Evolutionary conservation across 140 eudicot genomes (phyloP).

Genomic region (Cichorium intybus): DNA sequence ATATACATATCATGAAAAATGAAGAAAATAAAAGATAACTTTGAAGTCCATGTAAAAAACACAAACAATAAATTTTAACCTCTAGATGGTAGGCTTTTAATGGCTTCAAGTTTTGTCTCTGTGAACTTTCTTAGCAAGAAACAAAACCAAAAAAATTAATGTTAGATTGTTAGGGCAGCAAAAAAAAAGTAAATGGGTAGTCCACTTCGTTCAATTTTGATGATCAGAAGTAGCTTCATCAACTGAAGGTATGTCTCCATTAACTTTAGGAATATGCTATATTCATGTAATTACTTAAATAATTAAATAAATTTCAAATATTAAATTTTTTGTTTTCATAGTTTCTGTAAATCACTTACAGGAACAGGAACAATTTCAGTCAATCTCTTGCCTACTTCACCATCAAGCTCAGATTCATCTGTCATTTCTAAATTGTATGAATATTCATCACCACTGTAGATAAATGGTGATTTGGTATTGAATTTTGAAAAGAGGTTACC

Average conservation of each 20-base stretch:
- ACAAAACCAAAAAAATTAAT: too few species aligned
- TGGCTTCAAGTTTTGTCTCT: too few species aligned
- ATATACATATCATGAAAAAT: too few species aligned
- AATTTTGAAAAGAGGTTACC: constrained; percentile 30
- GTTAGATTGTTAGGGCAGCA: too few species aligned
- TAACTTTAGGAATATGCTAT: constrained; percentile 94
- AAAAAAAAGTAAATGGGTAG: too few species aligned
- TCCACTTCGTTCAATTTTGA: too few species aligned
- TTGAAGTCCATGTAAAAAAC: too few species aligned
- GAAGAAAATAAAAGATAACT: too few species aligned
- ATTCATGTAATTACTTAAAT: constrained; percentile 4
- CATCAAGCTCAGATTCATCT: constrained; percentile 84
- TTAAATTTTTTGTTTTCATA: background rate
- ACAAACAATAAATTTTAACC: too few species aligned
- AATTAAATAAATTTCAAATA: background rate
- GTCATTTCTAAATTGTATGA: constrained; percentile 60
- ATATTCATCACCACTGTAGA: constrained; percentile 47
- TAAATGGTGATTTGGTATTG: background rate
- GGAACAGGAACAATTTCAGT: constrained; percentile 82
- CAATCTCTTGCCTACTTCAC: constrained; percentile 86
- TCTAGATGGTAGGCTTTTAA: too few species aligned
- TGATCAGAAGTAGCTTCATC: constrained; percentile 97
- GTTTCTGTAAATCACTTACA: constrained; percentile 57
- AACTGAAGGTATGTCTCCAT: constrained; percentile 92
- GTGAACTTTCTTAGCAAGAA: too few species aligned